Conservation (phyloP, 805 yeast genomes). For the Candida ipomoeae region DNA sequence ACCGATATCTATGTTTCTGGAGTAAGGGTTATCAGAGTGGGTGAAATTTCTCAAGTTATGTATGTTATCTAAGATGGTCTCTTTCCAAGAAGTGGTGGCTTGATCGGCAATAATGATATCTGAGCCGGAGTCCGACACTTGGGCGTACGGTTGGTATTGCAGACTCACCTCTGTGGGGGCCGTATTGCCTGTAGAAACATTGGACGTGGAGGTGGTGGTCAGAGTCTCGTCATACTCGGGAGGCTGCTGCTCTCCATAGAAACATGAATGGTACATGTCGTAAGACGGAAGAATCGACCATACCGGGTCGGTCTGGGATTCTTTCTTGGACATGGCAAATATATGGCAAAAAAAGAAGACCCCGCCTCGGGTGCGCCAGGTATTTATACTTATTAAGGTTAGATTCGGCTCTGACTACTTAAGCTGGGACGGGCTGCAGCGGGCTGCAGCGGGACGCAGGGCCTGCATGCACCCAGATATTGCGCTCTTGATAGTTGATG, state of each 20-base stretch:
- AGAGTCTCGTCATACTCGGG: slow-evolving; percentile 15
- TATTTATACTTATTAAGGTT: not conserved
- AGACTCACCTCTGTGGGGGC: not conserved
- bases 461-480: not conserved
- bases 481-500: not conserved
- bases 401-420: not conserved
- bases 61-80: slow-evolving; percentile 37
- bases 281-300: slow-evolving; percentile 41
- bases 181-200: not conserved
- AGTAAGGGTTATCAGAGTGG: slow-evolving; percentile 22
- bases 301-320: slow-evolving; percentile 22
- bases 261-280: slow-evolving; percentile 26
- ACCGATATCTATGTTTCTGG: slow-evolving; percentile 25
- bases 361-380: not conserved
- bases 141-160: not conserved
- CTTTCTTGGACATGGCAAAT: not conserved
- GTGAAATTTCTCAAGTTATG: slow-evolving; percentile 32
- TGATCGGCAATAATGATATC: slow-evolving; percentile 33
- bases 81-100: slow-evolving; percentile 29
- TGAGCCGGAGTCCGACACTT: not conserved
- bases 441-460: not conserved
- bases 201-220: slow-evolving; percentile 5
- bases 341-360: not conserved
- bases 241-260: slow-evolving; percentile 12
- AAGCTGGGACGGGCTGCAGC: not conserved